Base-by-base conservation (phyloP, 495 filamentous ascomycete species). In the Trichoderma gamsii region DNA sequence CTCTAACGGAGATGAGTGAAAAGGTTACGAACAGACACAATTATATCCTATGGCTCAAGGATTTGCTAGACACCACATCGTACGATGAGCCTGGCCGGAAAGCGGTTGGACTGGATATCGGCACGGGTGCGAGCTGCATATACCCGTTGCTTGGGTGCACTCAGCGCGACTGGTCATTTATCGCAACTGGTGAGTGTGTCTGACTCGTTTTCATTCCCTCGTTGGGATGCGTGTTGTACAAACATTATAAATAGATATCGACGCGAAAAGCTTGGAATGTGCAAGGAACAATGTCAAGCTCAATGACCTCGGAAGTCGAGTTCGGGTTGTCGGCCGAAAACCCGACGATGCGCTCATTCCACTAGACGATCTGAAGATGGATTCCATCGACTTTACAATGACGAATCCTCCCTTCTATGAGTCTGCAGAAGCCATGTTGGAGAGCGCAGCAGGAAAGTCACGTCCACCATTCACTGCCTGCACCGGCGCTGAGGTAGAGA, bases 341-440 rank as follows among this genome's bases (percentile, higher is more conserved):
- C 43, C 81, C 0, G 72, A 78, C 7, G 85, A 82, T 65, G 66
- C 79, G 0, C 80, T 97, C 1, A 82, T 97, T 11, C 87, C 91
- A 0, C 75, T 86, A 4, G 79, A 85, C 38, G 78, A 80, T 0
- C 73, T 91, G 2, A 78, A 76, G 4, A 65, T 88, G n/a, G 77
- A 85, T 51, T 78, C 74, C 5, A 82, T 96, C 44, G 91, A 97
- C 75, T 97, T 98, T 73, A 88, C 86, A 63, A 96, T 97, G 87
- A 93, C 88, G 77, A 99, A 99, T 71, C 95, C 95, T 1, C 95
- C 95, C 0, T 99, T 99, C 79, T 97, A 97, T 79, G 72, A 83
- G 25, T 93, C 91, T 4, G 79, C 83, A 21, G 76, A 83, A 15
- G 91, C 96, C 44, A 86, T 97, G 77, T 69, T 84, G 0, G 78